Evolutionary conservation across 495 filamentous ascomycete genomes (phyloP), one percentile per base, ranked within the genome.

Genomic region (Trichoderma asperelloides): DNA sequence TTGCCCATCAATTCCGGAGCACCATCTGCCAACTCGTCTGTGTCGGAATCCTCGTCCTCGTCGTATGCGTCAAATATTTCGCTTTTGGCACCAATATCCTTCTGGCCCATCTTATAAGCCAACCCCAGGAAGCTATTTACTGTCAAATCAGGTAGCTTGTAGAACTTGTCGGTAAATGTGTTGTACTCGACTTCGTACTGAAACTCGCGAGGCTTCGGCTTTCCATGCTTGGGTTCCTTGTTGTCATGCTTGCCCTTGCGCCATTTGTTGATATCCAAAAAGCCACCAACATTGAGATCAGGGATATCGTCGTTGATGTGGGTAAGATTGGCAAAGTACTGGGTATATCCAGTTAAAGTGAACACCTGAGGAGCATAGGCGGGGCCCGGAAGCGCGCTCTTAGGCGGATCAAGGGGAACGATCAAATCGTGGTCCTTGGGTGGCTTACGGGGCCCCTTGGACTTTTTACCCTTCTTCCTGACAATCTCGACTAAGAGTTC

Each of bases 271-370:
- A 70, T 60, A 12, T 62, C 33, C 33, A 37, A 37, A 37, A 37
- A 37, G 33, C 33, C 33, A 37, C 2, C 27, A 7, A 67, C 65
- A 9, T 73, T 69, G 21, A 67, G 70, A 4, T 70, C 62, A 2
- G 67, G 67, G 67, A 84, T 79, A 70, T 88, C 82, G 57, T 88
- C 88, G 74, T 98, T 96, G 79, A 96, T 88, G 68, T 83, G 77
- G 0, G 96, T 97, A 2, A 99, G 79, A 77, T 99, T 99, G 55
- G 93, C 92, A 75, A 83, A 96, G 78, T 96, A 97, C 71, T 99
- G 95, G 4, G 87, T 93, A 73, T 90, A 97, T 12, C 89, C 82
- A 2, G 90, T 81, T 68, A 89, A 78, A 0, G 90, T 88, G 28
- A 96, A 80, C 0, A 91, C 78, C 74, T 99, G 96, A 37, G 89